Evolutionary conservation across 2,329 filamentous ascomycete genomes (phyloP), one percentile per base, ranked within the genome.

Genomic region (Exophiala spinifera): DNA sequence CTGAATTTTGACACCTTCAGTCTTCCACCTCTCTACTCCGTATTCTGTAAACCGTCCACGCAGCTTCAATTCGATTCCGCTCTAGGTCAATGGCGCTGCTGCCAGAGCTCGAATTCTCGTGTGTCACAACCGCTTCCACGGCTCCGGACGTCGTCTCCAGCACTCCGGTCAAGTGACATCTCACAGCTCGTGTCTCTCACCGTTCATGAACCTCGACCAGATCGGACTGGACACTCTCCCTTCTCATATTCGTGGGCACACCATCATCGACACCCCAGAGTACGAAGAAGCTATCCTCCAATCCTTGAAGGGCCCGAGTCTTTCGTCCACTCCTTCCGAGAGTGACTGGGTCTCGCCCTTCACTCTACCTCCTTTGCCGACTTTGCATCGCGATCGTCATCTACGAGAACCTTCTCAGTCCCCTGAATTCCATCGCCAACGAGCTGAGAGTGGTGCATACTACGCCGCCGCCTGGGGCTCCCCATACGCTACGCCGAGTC

Each of bases 391-490:
- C 25, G 51, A 52, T 34, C 60, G 61, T 28, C 46, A 49, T 51
- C 61, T 56, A 19, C 42, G 36, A 17, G 49, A 55, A 13, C 37
- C 46, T 15, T 33, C 49, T 21, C 46, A 44, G 46, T 62, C 62
- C 4, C 62, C 61, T n/a, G 59, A 64, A 23, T 46, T 50, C 43
- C 33, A 49, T 28, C 71, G 73, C 60, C 69, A 66, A 44, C 67
- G 69, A 61, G 72, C 73, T 42, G 76, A 78, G 59, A 78, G 75
- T 55, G 76, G 74, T 60, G 69, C 76, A 44, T 82, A 81, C 67
- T 82, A 82, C 66, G 94, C 89, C 44, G 87, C 90, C 46, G 91
- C 87, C 69, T 96, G 91, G 91, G 91, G 91, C 53, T 96, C 91
- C 50, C 91, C 91, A 19, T 96, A 96, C 73, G 85, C 88, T 51